phyloP scores from a whole-genome alignment of 768 basidiomycete genomes.

The Pleurotus pulmonarius region DNA sequence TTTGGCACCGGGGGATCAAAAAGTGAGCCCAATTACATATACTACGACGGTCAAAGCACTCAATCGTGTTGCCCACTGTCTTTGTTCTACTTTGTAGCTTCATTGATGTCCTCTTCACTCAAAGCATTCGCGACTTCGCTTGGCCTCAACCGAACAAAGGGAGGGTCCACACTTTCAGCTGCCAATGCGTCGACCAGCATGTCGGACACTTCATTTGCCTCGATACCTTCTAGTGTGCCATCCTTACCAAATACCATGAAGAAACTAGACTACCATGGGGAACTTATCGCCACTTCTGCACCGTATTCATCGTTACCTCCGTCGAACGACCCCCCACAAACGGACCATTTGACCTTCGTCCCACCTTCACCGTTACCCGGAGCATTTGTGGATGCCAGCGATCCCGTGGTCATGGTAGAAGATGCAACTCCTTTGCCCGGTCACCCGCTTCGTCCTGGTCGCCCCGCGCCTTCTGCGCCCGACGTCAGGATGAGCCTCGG shows the following conservation, averaged over 20 bases:
- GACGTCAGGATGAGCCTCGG: slow-evolving; percentile 63
- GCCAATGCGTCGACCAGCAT: slow-evolving; percentile 15
- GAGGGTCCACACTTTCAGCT: slow-evolving; percentile 26
- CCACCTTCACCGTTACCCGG: slow-evolving; percentile 20
- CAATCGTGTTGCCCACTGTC: slow-evolving; percentile 5
- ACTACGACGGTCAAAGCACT: neutral
- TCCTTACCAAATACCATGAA: slow-evolving; percentile 11
- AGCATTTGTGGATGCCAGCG: slow-evolving; percentile 23
- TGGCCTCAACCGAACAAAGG: slow-evolving; percentile 54
- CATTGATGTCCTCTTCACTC: slow-evolving; percentile 69
- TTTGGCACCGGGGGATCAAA: slow-evolving; percentile 70
- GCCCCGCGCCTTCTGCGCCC: slow-evolving; percentile 46
- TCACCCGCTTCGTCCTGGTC: slow-evolving; percentile 51
- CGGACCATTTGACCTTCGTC: slow-evolving; percentile 46
- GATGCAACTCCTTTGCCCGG: slow-evolving; percentile 54
- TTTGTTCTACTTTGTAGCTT: slow-evolving; percentile 31
- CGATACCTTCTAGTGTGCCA: slow-evolving; percentile 13
- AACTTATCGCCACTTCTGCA: slow-evolving; percentile 35
- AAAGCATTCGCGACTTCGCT: slow-evolving; percentile 74
- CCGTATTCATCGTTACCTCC: slow-evolving; percentile 39
- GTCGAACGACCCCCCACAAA: slow-evolving; percentile 32
- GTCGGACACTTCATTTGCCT: slow-evolving; percentile 20
- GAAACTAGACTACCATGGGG: slow-evolving; percentile 23
- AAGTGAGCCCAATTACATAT: slow-evolving; percentile 32
- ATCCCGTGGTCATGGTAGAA: slow-evolving; percentile 11